Conservation (phyloP, 331 rosid genomes). For the Quercus lobata region DNA sequence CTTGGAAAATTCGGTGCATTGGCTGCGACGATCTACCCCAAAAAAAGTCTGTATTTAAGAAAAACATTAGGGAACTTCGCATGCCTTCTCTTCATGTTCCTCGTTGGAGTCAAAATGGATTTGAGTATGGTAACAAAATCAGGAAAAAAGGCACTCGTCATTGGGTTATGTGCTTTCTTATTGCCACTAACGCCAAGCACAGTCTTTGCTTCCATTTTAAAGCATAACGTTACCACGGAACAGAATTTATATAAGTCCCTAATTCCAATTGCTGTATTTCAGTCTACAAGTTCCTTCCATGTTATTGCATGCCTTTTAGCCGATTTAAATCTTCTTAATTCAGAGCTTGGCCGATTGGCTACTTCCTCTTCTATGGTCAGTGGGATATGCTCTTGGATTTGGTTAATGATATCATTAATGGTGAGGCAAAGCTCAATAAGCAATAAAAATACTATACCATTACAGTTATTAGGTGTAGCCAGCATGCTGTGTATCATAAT, state of each 20-base stretch:
- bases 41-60: conserved; percentile 29
- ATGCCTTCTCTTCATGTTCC: conserved; percentile 45
- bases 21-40: conserved; percentile 22
- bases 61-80: conserved; percentile 46
- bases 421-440: neutral
- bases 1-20: conserved; percentile 16
- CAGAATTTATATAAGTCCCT: neutral
- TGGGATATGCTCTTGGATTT: conserved; percentile 15
- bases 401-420: neutral
- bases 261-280: conserved; percentile 10
- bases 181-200: conserved; percentile 15
- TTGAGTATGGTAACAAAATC: neutral
- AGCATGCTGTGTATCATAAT: conserved; percentile 19
- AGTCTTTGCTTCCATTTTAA: neutral
- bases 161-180: conserved; percentile 23
- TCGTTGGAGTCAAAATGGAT: conserved; percentile 51
- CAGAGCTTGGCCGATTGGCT: conserved; percentile 55
- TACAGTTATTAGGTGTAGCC: neutral
- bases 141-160: conserved; percentile 41
- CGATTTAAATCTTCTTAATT: conserved; percentile 58
- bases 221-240: neutral
- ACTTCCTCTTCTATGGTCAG: conserved; percentile 44
- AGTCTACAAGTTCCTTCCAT: conserved; percentile 43
- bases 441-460: neutral
- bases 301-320: conserved; percentile 29